Conservation (phyloP, 768 basidiomycete species). For the Pisolithus marmoratus region DNA sequence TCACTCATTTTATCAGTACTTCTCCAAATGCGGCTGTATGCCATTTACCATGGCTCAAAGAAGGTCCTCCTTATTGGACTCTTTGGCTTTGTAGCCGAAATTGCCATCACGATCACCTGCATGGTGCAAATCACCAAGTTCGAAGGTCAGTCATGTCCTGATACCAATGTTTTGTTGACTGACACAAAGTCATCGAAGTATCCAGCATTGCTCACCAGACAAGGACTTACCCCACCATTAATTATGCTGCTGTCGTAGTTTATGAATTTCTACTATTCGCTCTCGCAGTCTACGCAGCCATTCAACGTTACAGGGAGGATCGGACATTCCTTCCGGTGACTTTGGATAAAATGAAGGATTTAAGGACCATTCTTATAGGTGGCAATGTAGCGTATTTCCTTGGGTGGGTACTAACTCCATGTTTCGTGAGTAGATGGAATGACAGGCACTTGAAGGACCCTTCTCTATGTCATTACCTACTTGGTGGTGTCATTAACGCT, state of each 20-base stretch:
- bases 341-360: not conserved
- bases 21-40: constrained; percentile 59
- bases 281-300: not conserved
- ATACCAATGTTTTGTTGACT: not conserved
- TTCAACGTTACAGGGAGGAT: not conserved
- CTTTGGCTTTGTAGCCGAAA: constrained; percentile 30
- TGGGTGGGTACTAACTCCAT: not conserved
- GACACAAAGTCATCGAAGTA: not conserved
- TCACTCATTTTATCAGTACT: constrained; percentile 34
- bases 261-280: not conserved
- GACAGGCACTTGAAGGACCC: no score
- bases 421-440: no score
- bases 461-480: no score
- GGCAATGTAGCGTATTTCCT: not conserved
- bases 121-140: not conserved
- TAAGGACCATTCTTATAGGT: not conserved
- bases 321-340: no score
- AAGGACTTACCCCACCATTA: not conserved
- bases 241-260: not conserved
- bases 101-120: not conserved
- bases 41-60: constrained; percentile 50
- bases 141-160: not conserved
- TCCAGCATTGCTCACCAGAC: not conserved
- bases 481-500: no score
- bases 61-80: constrained; percentile 44